Conservation (phyloP, 2,329 filamentous ascomycete genomes). For the Trichoderma sp. region DNA sequence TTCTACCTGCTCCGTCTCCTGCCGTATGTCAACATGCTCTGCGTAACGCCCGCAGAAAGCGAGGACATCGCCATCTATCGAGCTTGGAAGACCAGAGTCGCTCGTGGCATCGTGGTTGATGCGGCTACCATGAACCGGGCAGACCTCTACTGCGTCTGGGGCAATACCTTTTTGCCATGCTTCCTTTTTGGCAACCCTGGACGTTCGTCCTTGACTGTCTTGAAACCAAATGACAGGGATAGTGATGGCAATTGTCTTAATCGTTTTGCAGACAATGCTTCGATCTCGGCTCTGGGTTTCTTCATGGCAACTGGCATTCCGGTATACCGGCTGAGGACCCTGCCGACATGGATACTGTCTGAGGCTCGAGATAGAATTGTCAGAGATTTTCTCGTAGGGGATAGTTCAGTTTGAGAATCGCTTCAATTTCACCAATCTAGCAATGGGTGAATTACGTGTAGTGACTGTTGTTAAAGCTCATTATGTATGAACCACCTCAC, state of each 20-base stretch:
- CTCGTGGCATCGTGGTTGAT: not conserved
- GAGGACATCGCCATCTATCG: not conserved
- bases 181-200: conserved; percentile 32
- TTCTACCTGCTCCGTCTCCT: not conserved
- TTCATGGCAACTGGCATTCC: conserved; percentile 30
- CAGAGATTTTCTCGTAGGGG: too few species aligned
- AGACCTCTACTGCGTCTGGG: conserved; percentile 34
- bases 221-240: conserved; percentile 11
- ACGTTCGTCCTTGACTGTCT: conserved; percentile 29
- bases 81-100: not conserved
- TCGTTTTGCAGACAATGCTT: conserved; percentile 18
- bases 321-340: conserved; percentile 28
- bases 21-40: not conserved
- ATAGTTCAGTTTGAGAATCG: too few species aligned
- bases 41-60: not conserved
- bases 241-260: conserved; percentile 21
- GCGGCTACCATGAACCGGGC: conserved; percentile 30
- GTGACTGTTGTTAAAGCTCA: too few species aligned
- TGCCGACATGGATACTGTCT: too few species aligned
- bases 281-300: conserved; percentile 29
- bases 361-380: too few species aligned
- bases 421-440: too few species aligned
- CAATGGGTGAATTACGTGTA: too few species aligned
- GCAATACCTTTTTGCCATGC: conserved; percentile 33
- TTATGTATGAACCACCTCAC: too few species aligned